Base-by-base conservation (phyloP, 2,329 filamentous ascomycete genomes). In the Paramyrothecium roridum region DNA sequence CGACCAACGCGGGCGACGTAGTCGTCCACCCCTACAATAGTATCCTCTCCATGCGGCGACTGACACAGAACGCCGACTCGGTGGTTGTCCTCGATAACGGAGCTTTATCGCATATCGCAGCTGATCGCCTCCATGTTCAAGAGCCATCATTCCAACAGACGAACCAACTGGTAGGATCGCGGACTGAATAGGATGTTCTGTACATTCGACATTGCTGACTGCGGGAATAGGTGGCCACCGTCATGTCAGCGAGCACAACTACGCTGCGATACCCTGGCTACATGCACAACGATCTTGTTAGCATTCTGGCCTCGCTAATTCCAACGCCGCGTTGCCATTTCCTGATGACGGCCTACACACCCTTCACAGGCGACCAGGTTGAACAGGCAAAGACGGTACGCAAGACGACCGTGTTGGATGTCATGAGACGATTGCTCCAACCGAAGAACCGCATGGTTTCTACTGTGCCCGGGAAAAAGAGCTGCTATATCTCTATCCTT, bases 361-460 rank as follows among this genome's bases (percentile, higher is more conserved):
- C 95, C 7, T 99, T 99, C 69, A 98, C 95, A 0, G 91, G 92
- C 57, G 91, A 97, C 70, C 95, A 95, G 68, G 90, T 99, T 54
- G 93, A 97, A 69, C 91, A 96, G 72, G 95, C 93, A 54, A 97
- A 96, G 80, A 97, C 93, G 1, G 92, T 99, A 34, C 90, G 96
- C 59, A 99, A 98, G 76, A 99, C 96, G 2, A 99, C 95, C 1
- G 95, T 99, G 10, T 76, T 99, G 45, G 95, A 99, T 70, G 96
- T 99, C 59, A 99, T 99, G 95, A 86, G 95, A 55, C 84, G 95
- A 57, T 79, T 99, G 22, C 79, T 99, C 56, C 96, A 99, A 74
- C 95, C 95, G 43, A 99, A 99, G 81, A 99, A 99, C 75, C 88
- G 96, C 70, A 99, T 99, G 95, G 95, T 99, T 48, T 96, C 93